Base-by-base conservation (phyloP, 495 filamentous ascomycete genomes). In the Parathielavia appendiculata region DNA sequence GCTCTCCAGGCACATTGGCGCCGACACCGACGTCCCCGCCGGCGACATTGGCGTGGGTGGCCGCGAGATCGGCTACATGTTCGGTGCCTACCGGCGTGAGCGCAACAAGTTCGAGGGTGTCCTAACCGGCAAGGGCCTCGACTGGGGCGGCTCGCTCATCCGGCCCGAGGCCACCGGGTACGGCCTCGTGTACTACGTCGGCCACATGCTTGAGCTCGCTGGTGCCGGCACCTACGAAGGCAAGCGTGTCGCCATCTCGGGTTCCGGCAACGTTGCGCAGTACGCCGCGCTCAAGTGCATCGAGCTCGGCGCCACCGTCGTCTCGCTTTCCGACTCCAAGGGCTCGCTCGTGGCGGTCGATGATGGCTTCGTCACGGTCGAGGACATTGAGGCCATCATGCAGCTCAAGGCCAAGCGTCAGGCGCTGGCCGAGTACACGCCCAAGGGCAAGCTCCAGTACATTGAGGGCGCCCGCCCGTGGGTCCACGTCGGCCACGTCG, bases 201-300 rank as follows among this genome's bases (percentile, higher is more conserved):
- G 88, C 63, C 92, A 96, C 81, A 98, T 98, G 93, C 89, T 97
- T 73, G 78, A 83, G 66, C 85, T 95, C 73, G 89, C 87, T 64
- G 91, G 91, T 75, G 84, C 88, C 71, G 90, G 95, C 71, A 83
- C 81, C 65, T 95, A 96, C 82, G 75, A 81, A 52, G 93, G 91
- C 71, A 97, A 97, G 81, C 87, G 86, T 45, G 93, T 98, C 57
- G 90, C 92, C 70, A 87, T 98, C 77, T 96, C 93, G 44, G 93
- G 93, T 54, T 97, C 93, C 60, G 93, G 93, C 57, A 98, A 98
- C 78, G 93, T 98, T 51, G 93, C 93, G 50, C 93, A 98, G 80
- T 97, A 92, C 80, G 91, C 93, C 19, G 93, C 93, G 10, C 86
- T 98, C 59, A 98, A 98, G 80, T 86, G 83, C 74, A 91, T 97